Evolutionary conservation across 768 basidiomycete species (phyloP).

Genomic region (Naganishia vishniacii): DNA sequence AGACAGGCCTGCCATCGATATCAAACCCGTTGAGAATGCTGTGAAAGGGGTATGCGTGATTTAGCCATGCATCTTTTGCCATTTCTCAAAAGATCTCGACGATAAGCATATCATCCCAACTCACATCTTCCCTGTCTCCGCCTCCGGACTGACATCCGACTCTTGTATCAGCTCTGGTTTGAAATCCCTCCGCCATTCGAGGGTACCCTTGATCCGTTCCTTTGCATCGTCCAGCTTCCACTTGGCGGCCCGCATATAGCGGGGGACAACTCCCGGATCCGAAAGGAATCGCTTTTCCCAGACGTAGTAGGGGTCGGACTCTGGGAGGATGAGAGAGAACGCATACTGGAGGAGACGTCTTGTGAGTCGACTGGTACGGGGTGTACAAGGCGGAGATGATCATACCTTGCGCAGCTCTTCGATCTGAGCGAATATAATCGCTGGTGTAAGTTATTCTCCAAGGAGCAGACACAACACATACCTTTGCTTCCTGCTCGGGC

Average conservation of each 20-base stretch:
- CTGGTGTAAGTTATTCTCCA: not conserved
- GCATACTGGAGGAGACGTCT: constrained; percentile 56
- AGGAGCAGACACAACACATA: constrained; percentile 19
- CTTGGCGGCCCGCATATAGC: constrained; percentile 80
- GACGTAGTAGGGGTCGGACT: constrained; percentile 63
- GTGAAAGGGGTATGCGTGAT: not conserved
- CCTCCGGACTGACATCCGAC: constrained; percentile 64
- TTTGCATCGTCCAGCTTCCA: constrained; percentile 74
- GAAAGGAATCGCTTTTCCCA: constrained; percentile 77
- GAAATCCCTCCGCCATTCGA: constrained; percentile 80
- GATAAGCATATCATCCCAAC: too few relatives aligned
- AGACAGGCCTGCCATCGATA: constrained; percentile 73
- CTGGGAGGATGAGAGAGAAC: constrained; percentile 59
- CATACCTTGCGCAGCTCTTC: constrained; percentile 60
- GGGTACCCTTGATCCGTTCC: constrained; percentile 67
- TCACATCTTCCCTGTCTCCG: constrained; percentile 82
- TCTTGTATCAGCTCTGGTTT: constrained; percentile 78
- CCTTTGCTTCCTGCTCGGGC: constrained; percentile 56
- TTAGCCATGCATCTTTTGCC: too few relatives aligned
- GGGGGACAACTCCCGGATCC: constrained; percentile 59
- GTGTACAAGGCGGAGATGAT: not conserved
- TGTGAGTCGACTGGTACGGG: not conserved
- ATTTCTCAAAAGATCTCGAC: too few relatives aligned
- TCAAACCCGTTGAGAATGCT: constrained; percentile 82
- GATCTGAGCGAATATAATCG: constrained; percentile 51